Conservation (phyloP, 495 filamentous ascomycete genomes). For the Paragyromitra xinjiangensis region DNA sequence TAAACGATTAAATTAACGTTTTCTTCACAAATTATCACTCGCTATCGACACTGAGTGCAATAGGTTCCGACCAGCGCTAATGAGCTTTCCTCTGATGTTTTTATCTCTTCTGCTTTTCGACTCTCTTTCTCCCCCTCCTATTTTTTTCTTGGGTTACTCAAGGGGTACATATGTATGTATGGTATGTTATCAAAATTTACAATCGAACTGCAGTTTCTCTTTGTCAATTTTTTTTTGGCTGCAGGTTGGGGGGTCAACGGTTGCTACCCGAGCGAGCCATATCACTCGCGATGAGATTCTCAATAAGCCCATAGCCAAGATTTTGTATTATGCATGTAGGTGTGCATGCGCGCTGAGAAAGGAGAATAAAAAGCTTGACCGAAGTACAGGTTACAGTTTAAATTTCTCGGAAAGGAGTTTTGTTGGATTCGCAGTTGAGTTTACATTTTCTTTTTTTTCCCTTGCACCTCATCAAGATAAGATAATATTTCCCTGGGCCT, state of each 20-base stretch:
- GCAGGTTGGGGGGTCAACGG: conserved; percentile 10
- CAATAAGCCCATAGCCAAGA: neutral
- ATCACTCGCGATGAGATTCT: conserved; percentile 19
- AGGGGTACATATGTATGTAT: conserved; percentile 25
- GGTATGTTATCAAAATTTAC: conserved; percentile 5
- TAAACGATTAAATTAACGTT: no score
- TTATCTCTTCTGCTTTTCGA: neutral
- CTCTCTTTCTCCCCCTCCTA: neutral
- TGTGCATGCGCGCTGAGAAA: neutral
- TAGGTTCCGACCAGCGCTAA: neutral
- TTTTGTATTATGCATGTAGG: neutral
- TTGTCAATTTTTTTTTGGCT: conserved; percentile 20
- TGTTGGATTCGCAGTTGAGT: neutral
- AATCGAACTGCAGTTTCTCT: conserved; percentile 26
- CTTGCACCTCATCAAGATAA: conserved; percentile 13
- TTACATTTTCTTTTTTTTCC: neutral
- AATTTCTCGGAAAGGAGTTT: conserved; percentile 5
- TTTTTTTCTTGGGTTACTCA: neutral
- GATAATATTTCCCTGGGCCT: conserved; percentile 12
- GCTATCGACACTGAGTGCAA: no score
- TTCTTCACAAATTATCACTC: no score
- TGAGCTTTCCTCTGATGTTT: neutral
- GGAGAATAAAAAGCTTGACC: conserved; percentile 2
- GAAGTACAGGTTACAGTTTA: neutral
- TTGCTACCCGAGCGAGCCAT: neutral